A percentile compares a stretch with the other conserved stretches of the same genome.
These are phyloP conservation scores for Hanseniaspora osmophila DNA, from an alignment of 805 yeast species.

Conservation along the genomic window DNA sequence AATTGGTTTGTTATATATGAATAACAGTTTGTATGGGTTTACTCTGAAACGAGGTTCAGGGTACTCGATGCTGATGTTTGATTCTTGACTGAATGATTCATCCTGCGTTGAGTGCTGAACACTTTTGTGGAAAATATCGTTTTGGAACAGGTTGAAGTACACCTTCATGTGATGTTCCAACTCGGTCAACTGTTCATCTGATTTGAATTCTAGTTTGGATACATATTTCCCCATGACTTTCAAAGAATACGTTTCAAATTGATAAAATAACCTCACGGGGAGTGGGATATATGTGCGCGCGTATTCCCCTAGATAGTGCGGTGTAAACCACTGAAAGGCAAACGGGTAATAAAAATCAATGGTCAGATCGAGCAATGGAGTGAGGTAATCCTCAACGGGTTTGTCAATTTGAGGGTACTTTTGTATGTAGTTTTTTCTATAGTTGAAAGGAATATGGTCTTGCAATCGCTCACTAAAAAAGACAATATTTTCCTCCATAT, in stretches of 20 bases:
- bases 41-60: background rate
- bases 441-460: background rate
- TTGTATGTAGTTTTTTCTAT: too few relatives aligned
- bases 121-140: background rate
- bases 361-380: background rate
- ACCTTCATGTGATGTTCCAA: background rate
- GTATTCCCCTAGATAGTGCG: background rate
- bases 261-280: background rate
- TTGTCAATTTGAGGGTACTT: too few relatives aligned
- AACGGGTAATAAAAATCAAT: background rate
- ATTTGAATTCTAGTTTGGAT: background rate
- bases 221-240: background rate
- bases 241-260: background rate
- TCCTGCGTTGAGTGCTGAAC: too few relatives aligned
- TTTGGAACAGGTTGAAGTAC: background rate
- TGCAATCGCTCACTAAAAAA: background rate
- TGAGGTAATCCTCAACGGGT: too few relatives aligned
- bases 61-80: background rate
- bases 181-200: background rate
- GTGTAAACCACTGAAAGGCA: background rate
- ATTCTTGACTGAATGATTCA: background rate
- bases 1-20: background rate
- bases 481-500: background rate
- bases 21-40: background rate
- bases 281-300: background rate